Conservation (phyloP, 768 basidiomycete species). For the Boletus rubroflammeus region DNA sequence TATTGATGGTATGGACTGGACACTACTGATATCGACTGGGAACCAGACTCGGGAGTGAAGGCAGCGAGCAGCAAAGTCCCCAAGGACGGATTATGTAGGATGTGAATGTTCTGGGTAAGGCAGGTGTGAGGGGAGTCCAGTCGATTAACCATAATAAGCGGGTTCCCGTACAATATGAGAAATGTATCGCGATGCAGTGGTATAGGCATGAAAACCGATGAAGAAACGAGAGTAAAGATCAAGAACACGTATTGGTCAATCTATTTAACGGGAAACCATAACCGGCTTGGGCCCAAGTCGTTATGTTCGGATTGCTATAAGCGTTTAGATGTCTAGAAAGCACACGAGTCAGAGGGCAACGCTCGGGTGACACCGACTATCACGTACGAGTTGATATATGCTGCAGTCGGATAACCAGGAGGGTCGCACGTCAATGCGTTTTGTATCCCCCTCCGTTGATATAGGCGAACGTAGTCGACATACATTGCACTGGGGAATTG, state of each 20-base stretch:
- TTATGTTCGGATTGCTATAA: slow-evolving; percentile 79
- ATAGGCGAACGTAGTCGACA: slow-evolving; percentile 87
- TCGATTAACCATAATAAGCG: slow-evolving; percentile 27
- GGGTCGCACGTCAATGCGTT: slow-evolving; percentile 81
- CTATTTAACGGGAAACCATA: slow-evolving; percentile 72
- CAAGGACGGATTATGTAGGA: slow-evolving; percentile 8
- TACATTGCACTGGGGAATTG: slow-evolving; percentile 77
- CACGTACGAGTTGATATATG: slow-evolving; percentile 68
- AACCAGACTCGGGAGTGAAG: background rate
- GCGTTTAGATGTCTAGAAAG: slow-evolving; percentile 40
- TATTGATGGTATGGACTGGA: slow-evolving; percentile 2
- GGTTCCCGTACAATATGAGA: slow-evolving; percentile 24
- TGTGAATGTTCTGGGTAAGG: slow-evolving; percentile 9
- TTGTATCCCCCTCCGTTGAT: slow-evolving; percentile 71
- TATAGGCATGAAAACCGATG: slow-evolving; percentile 10
- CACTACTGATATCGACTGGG: slow-evolving; percentile 1
- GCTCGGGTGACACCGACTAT: background rate
- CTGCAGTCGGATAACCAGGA: slow-evolving; percentile 65
- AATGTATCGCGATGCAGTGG: slow-evolving; percentile 19
- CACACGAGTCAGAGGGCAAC: slow-evolving; percentile 6
- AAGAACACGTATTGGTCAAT: slow-evolving; percentile 23
- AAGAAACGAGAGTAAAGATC: slow-evolving; percentile 8
- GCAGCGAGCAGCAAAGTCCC: background rate
- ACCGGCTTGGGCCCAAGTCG: slow-evolving; percentile 79
- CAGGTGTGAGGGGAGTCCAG: slow-evolving; percentile 10